Evolutionary conservation across 1,284 basidiomycete genomes (phyloP), one percentile per base, ranked within the genome.

Genomic region (Cutaneotrichosporon dermatis): DNA sequence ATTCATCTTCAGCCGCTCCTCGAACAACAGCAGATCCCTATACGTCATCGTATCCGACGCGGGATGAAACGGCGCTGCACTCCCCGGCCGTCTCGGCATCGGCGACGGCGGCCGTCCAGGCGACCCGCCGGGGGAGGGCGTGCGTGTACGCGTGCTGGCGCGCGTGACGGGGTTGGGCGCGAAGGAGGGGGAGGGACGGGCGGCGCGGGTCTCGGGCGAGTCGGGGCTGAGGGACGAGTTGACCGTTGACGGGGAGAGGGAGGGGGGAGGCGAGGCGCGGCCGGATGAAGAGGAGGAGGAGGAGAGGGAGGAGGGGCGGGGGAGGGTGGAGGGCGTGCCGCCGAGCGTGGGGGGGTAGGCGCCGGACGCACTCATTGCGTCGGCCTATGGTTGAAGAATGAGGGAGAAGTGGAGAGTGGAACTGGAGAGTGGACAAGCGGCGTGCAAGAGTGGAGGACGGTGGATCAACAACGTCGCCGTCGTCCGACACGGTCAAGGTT

Each of bases 1-100:
- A 75, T 91, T 98, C 54, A 89, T 89, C 79, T 98, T 98, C 57
- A 99, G 84, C 13, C 96, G 83, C 77, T 99, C 94, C 79, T 99
- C 95, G 66, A 99, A 98, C 54, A 93, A 81, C 42, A 98, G 83
- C 35, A 99, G 81, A 76, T 99, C 95, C 50, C 89, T 83, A 75
- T 90, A 92, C 0, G 91, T 93, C 13, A 85, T 81, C 51, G 82
- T 81, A 74, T 91, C 89, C 63, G 85, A 83, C 10, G 85, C 76
- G 0, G 89, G 89, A 65, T 83, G 79, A 68, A 83, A 86, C 4
- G 83, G 73, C 7, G 69, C 64, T 4, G 15, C 25, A 4, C 10
- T 25, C 50, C 39, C 39, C 10, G 50, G 50, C 11, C 50, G 15
- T 15, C 50, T 37, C 12, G 50, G 50, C 50, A 51, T 51, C 7